Percentiles rank a stretch among this genome's conserved stretches.
These are phyloP conservation scores for Jacaranda copaia DNA, from an alignment of 257 asterid species.

Conservation along the genomic window DNA sequence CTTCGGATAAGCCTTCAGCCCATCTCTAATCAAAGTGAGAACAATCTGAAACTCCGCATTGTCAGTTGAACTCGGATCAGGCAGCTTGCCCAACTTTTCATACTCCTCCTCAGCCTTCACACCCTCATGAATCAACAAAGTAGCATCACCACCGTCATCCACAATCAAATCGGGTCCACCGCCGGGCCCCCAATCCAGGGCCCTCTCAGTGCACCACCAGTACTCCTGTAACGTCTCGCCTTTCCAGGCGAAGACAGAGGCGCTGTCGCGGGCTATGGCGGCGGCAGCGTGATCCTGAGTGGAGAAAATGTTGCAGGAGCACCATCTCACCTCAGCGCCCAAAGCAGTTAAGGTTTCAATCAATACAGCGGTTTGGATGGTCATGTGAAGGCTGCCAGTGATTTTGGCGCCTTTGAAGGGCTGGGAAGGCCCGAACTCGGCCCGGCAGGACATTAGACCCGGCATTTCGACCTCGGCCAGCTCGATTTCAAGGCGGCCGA, in stretches of 20 bases:
- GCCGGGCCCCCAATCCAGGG: constrained; percentile 56
- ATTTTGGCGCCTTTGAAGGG: constrained; percentile 58
- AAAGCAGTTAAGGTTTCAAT: constrained; percentile 58
- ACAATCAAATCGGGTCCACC: constrained; percentile 56
- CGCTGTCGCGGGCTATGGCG: constrained; percentile 47
- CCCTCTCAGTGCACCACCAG: constrained; percentile 59
- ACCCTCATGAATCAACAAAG: constrained; percentile 51
- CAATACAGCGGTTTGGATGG: constrained; percentile 56
- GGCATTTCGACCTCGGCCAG: constrained; percentile 64
- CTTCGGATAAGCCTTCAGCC: constrained; percentile 43
- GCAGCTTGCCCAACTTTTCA: constrained; percentile 41
- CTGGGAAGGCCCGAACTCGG: constrained; percentile 53
- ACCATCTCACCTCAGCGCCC: constrained; percentile 53
- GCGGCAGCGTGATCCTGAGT: constrained; percentile 52
- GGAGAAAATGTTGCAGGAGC: constrained; percentile 24
- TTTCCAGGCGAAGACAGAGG: constrained; percentile 49
- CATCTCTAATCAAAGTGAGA: constrained; percentile 44
- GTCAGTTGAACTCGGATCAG: constrained; percentile 51
- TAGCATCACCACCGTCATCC: constrained; percentile 55
- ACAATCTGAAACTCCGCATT: constrained; percentile 53
- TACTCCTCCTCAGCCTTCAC: constrained; percentile 53
- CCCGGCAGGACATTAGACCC: constrained; percentile 55
- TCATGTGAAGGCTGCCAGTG: constrained; percentile 59
- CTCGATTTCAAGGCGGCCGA: constrained; percentile 59
- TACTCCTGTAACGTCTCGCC: constrained; percentile 53